Evolutionary conservation across 768 basidiomycete species (phyloP), one percentile per base, ranked within the genome.

Genomic region (Russula dissimulans): DNA sequence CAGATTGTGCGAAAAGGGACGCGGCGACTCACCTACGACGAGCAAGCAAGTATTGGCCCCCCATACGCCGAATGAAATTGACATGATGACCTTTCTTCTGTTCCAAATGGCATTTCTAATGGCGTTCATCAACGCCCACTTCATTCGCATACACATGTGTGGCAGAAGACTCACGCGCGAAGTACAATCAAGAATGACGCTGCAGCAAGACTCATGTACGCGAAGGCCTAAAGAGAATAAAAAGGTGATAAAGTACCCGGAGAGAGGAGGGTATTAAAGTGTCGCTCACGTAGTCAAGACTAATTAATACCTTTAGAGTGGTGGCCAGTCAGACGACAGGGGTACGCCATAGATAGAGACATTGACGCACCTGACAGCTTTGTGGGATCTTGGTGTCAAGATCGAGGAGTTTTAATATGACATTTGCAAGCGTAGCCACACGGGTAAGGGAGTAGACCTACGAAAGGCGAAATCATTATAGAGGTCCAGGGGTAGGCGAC

Each of bases 391-490:
- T 47, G 5, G 22, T 3, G 9, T 62, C 50, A 10, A 57, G 42
- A 0, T 48, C 36, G 6, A 62, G 3, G 1, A 62, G 5, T 43
- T 17, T 18, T 0, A 58, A 22, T 11, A 62, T 48, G 9, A 62
- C 50, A 18, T 17, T 3, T 11, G 39, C 0, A 12, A 62, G 61
- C 8, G 50, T 38, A 7, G 36, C 3, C n/a, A 43, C 4, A 9
- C 61, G 61, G 8, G 49, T 32, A 10, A 62, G n/a, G 17, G 56
- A 54, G 22, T 62, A 62, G 3, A 61, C 17, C 54, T 56, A n/a
- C 5, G 34, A 26, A 29, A 26, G 22, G 42, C 2, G 14, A 12
- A 26, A 8, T 55, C 10, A 50, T 14, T 11, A 5, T 10, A 36
- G 34, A 7, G 34, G 22, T 26, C 22, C 22, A 26, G 22, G 22